Evolutionary conservation across 192 early-diverging fungal species (phyloP).

Genomic region (Dissophora globulifera): DNA sequence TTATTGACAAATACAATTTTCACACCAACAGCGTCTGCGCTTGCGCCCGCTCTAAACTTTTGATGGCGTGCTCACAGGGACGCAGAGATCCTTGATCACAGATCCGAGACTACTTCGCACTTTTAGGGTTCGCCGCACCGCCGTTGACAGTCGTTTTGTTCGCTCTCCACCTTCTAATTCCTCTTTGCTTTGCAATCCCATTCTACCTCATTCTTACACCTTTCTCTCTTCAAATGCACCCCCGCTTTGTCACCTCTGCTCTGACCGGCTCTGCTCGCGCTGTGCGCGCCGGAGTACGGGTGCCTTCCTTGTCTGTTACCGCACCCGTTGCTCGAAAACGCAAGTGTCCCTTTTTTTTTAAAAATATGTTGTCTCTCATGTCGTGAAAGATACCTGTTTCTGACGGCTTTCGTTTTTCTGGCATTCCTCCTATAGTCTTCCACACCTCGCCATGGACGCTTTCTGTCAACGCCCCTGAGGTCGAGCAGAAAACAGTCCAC

Average conservation of each 20-base stretch:
- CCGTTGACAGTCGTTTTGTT: no score
- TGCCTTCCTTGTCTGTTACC: slow-evolving; percentile 25
- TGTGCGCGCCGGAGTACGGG: slow-evolving; percentile 16
- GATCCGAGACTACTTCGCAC: no score
- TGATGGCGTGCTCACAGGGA: no score
- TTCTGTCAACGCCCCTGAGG: slow-evolving; percentile 25
- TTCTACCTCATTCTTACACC: neutral
- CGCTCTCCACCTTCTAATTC: neutral
- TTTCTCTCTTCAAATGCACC: slow-evolving; percentile 22
- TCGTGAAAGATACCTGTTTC: no score
- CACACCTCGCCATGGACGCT: slow-evolving; percentile 35
- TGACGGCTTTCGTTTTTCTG: neutral
- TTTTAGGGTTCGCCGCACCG: no score
- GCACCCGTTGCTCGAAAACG: slow-evolving; percentile 29
- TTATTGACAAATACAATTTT: no score
- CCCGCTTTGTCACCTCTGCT: slow-evolving; percentile 34
- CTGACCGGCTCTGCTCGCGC: slow-evolving; percentile 35
- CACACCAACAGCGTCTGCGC: no score
- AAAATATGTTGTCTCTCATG: no score
- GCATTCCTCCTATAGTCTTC: slow-evolving; percentile 17
- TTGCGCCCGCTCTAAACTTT: no score
- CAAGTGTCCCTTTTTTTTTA: neutral
- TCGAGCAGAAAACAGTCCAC: slow-evolving; percentile 8
- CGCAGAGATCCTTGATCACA: no score
- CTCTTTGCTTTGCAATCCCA: neutral